Base-by-base conservation (phyloP, 2,329 filamentous ascomycete genomes). In the Rutstroemia sp. region DNA sequence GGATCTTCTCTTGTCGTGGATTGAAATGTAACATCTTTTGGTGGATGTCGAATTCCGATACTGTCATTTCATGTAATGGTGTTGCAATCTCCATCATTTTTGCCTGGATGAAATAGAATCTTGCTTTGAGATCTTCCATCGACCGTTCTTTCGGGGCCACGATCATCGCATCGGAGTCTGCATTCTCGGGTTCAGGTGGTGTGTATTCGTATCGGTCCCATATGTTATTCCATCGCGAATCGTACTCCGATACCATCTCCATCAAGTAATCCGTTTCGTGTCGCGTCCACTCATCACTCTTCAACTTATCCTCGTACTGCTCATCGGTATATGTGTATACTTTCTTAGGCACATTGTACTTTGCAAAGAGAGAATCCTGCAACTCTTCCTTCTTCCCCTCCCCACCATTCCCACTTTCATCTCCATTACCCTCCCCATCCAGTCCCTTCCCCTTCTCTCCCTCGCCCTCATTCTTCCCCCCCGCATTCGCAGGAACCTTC, bases 221-320 rank as follows among this genome's bases (percentile, higher is more conserved):
- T 58, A 99, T 89, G 16, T 97, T 71, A 3, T 92, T 81, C 91
- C 94, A 99, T 63, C 94, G 86, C 58, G 96, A 78, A 67, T 95
- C 90, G 68, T 85, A 96, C 48, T 92, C 87, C 57, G 79, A 79
- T 14, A 83, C 88, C 38, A 92, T 70, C 3, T 82, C 76, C 69
- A 97, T 80, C 60, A 99, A 73, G 68, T 96, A 96, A 69, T 96
- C 91, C 8, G 94, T 99, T 73, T 99, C 94, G 65, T 94, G 87
- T 67, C 87, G 89, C 14, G 88, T 86, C 94, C 94, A 99, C 64
- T 92, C 85, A 14, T 82, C 76, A 67, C 78, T 87, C 64, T 84
- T 80, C 51, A 99, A 73, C 60, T 87, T 82, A 57, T 83, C 78
- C 58, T 86, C 81, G 72, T 99, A 99, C 69, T 95, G 87, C 60